A percentile compares a stretch with the other conserved stretches of the same genome.
Conservation (phyloP, 2,329 filamentous ascomycete species). For the Dryadomyces quercivorus region DNA sequence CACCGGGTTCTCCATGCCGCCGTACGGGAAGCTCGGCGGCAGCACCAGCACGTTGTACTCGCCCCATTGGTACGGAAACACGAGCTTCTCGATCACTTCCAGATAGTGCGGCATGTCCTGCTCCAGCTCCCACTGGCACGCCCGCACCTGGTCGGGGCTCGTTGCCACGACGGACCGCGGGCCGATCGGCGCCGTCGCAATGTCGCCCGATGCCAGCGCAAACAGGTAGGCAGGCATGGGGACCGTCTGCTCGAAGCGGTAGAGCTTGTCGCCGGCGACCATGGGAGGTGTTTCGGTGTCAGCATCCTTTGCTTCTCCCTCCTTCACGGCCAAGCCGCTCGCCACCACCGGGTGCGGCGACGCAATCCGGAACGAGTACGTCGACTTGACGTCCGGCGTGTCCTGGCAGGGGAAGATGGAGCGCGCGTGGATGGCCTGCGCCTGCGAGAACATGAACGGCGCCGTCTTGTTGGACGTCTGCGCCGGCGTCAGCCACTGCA, state of each 20-base stretch:
- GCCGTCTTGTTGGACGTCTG: conserved; percentile 95
- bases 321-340: conserved; percentile 54
- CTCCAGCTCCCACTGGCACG: conserved; percentile 84
- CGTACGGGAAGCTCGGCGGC: conserved; percentile 82
- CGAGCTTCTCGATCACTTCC: conserved; percentile 64
- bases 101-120: conserved; percentile 85
- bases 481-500: conserved; percentile 89
- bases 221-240: conserved; percentile 93
- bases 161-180: conserved; percentile 75
- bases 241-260: conserved; percentile 79
- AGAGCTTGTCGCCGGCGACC: conserved; percentile 49
- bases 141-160: conserved; percentile 74
- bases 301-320: conserved; percentile 13
- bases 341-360: conserved; percentile 85
- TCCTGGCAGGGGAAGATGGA: conserved; percentile 96
- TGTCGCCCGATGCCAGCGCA: conserved; percentile 78
- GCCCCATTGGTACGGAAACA: conserved; percentile 88
- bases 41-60: conserved; percentile 89
- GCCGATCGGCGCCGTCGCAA: conserved; percentile 75
- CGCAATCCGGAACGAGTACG: conserved; percentile 76
- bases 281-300: conserved; percentile 25
- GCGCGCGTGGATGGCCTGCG: conserved; percentile 89
- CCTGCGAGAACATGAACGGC: conserved; percentile 97
- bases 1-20: conserved; percentile 83
- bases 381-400: conserved; percentile 95